phyloP scores from a whole-genome alignment of 2,329 filamentous ascomycete species.

The Fusarium anthophilum region DNA sequence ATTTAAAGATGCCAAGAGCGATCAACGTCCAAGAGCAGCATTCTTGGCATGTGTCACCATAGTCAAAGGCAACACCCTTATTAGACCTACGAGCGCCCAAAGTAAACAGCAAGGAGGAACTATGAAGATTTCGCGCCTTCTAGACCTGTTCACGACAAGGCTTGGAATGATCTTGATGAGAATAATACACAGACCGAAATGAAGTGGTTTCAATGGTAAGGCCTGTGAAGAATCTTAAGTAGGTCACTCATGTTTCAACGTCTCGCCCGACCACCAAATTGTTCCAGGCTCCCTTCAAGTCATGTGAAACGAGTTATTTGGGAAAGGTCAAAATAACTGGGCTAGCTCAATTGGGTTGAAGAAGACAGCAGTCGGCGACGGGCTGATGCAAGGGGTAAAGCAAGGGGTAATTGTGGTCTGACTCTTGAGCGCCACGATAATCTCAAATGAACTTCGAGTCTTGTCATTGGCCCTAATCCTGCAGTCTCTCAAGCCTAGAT shows the following conservation, averaged over 20 bases:
- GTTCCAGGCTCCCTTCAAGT: neutral
- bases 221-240: neutral
- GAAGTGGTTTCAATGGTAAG: neutral
- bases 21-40: neutral
- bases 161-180: neutral
- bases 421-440: neutral
- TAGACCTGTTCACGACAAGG: neutral
- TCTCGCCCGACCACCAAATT: neutral
- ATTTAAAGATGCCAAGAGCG: neutral
- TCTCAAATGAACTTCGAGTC: neutral
- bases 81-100: neutral
- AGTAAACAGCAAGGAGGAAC: neutral
- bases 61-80: rapidly evolving
- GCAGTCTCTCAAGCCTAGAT: neutral
- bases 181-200: neutral
- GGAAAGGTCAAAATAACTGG: neutral
- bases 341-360: neutral
- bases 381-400: neutral
- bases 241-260: neutral
- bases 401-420: neutral
- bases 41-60: neutral
- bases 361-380: no score
- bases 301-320: neutral
- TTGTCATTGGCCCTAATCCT: neutral
- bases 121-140: no score